Conservation (phyloP, 2,329 filamentous ascomycete genomes). For the Dendryphion nanum region DNA sequence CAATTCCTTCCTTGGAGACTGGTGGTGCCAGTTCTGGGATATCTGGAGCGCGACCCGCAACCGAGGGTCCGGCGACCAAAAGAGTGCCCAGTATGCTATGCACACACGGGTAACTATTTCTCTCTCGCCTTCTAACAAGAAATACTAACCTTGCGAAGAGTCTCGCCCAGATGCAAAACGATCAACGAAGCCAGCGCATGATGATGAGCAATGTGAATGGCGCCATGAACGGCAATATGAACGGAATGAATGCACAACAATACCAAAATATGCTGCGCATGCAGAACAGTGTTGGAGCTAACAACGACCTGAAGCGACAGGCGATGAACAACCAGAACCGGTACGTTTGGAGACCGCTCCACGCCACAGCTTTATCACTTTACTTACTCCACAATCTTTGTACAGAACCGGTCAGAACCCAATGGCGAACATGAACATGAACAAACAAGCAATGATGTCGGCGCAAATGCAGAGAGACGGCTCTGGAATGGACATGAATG, state of each 20-base stretch:
- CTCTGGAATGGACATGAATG: slow-evolving; percentile 81
- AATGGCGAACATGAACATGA: slow-evolving; percentile 66
- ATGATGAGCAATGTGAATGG: too few species aligned
- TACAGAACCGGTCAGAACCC: slow-evolving; percentile 24
- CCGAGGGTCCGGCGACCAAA: slow-evolving; percentile 40
- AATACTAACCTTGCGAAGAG: too few species aligned
- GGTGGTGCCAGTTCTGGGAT: slow-evolving; percentile 98
- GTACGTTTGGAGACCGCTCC: slow-evolving; percentile 52
- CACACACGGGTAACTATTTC: slow-evolving; percentile 79
- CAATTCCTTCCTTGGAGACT: slow-evolving; percentile 89
- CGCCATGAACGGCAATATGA: slow-evolving; percentile 63
- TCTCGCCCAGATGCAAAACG: slow-evolving; percentile 71
- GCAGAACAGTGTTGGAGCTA: slow-evolving; percentile 50
- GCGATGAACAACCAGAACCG: slow-evolving; percentile 76
- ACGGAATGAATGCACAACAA: slow-evolving; percentile 32
- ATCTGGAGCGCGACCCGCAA: slow-evolving; percentile 82
- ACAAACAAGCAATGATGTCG: slow-evolving; percentile 57
- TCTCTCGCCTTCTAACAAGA: too few species aligned
- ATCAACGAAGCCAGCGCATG: slow-evolving; percentile 64
- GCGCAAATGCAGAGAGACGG: slow-evolving; percentile 84
- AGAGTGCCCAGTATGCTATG: slow-evolving; percentile 68
- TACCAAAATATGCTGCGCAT: slow-evolving; percentile 63
- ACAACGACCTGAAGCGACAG: slow-evolving; percentile 67
- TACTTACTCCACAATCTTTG: not conserved
- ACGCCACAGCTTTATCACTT: not conserved